Evolutionary conservation across 176 grass and related monocot genomes (phyloP), one percentile per base, ranked within the genome.

Genomic region (Musa troglodytarum): DNA sequence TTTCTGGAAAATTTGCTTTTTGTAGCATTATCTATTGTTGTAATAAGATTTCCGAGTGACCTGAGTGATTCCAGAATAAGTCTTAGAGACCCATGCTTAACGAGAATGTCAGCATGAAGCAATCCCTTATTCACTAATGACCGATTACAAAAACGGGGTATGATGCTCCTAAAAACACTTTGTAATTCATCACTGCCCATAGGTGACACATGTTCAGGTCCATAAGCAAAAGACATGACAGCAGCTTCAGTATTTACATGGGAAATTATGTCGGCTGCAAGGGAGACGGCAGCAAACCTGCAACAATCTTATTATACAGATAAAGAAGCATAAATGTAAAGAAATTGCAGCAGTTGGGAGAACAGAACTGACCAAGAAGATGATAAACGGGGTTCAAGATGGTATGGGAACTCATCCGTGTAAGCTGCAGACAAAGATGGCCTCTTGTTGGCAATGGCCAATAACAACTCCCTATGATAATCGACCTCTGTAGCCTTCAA

Each of bases 51-150:
- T 22, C 76, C 76, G 11, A 97, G 28, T 20, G 87, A 85, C 19
- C 85, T 92, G 66, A 97, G 68, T 75, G 93, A 93, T 81, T 93
- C 93, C 50, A 80, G 81, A 78, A 92, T 80, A 74, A 90, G 71
- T 69, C 87, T 88, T 22, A 97, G 79, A 82, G 93, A 79, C 69
- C 89, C 88, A 65, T 97, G 87, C 79, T 89, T 92, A 50, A 97
- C 93, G 75, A 93, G 87, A 83, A 87, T 63, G 83, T 93, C 81
- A 80, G 87, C 84, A 86, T 97, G 93, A 73, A 90, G 83, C 62
- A 97, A 83, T 28, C 93, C 93, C 82, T 92, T 97, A 79, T 90
- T 97, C 85, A 90, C 72, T 72, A 97, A 74, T 57, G 84, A 34
- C 69, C 89, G 85, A 77, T 82, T 88, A 68, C 85, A 97, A 29